These are phyloP conservation scores for Suaeda aralocaspica DNA, from an alignment of 148 eudicot species.

Conservation along the genomic window DNA sequence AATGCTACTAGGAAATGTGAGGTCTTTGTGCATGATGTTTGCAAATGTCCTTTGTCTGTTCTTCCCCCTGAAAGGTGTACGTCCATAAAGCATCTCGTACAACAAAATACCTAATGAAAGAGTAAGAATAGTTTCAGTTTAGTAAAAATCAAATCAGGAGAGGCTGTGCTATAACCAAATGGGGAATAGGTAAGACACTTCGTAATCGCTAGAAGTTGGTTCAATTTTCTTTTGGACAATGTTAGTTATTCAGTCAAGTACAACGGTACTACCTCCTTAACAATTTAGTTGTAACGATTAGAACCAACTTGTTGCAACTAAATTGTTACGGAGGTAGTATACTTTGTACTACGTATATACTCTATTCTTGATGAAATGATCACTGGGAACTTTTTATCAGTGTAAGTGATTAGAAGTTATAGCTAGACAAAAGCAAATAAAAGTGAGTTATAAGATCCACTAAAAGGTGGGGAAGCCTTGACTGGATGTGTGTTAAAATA, in stretches of 20 bases:
- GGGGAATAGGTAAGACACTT: background rate
- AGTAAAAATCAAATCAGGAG: background rate
- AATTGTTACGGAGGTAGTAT: no score
- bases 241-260: background rate
- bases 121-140: conserved; percentile 5
- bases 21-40: conserved; percentile 86
- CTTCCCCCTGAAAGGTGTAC: conserved; percentile 94
- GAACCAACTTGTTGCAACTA: no score
- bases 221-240: background rate
- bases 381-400: no score
- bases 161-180: no score
- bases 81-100: conserved; percentile 97
- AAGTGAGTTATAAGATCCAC: no score
- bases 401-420: no score
- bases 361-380: no score
- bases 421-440: background rate
- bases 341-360: no score
- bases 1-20: conserved; percentile 95
- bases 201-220: background rate
- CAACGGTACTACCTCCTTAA: background rate
- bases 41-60: conserved; percentile 92
- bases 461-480: no score
- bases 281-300: no score
- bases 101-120: conserved; percentile 61
- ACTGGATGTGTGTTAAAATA: no score